Evolutionary conservation across 768 basidiomycete species (phyloP).

Genomic region (Calocybe indica): DNA sequence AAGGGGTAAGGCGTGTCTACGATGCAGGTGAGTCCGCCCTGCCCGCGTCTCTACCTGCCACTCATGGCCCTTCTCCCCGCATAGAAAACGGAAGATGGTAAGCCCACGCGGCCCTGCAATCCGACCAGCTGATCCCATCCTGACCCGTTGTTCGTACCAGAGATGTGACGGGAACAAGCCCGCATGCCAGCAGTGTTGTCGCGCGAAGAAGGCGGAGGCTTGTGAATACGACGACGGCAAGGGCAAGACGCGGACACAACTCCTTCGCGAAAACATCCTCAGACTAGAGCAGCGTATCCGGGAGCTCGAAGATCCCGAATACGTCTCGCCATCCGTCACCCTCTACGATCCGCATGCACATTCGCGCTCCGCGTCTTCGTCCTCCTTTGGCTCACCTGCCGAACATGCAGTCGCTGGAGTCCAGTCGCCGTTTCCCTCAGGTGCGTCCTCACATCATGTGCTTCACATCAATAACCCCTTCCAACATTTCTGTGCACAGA

Average conservation of each 20-base stretch:
- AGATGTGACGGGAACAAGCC: slow-evolving; percentile 76
- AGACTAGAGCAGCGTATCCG: slow-evolving; percentile 66
- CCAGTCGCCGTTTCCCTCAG: slow-evolving; percentile 55
- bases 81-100: slow-evolving; percentile 70
- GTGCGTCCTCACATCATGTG: slow-evolving; percentile 21
- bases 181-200: slow-evolving; percentile 71
- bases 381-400: slow-evolving; percentile 48
- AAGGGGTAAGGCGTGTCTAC: slow-evolving; percentile 65
- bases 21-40: slow-evolving; percentile 51
- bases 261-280: slow-evolving; percentile 71
- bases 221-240: slow-evolving; percentile 86
- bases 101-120: slow-evolving; percentile 5
- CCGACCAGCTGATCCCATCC: slow-evolving; percentile 1
- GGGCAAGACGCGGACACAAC: slow-evolving; percentile 75
- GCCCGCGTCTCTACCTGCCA: slow-evolving; percentile 2
- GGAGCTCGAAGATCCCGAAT: slow-evolving; percentile 73
- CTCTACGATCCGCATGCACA: slow-evolving; percentile 63
- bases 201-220: slow-evolving; percentile 68
- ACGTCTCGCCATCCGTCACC: slow-evolving; percentile 59
- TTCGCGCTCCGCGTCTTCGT: slow-evolving; percentile 45
- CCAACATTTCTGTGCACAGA: slow-evolving; percentile 19
- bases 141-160: slow-evolving; percentile 28
- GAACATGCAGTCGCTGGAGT: slow-evolving; percentile 47
- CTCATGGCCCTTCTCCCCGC: slow-evolving; percentile 10
- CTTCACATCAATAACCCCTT: background rate